These are phyloP conservation scores for Excoecaria cochinchinensis DNA, from an alignment of 345 rosid species.

Conservation along the genomic window DNA sequence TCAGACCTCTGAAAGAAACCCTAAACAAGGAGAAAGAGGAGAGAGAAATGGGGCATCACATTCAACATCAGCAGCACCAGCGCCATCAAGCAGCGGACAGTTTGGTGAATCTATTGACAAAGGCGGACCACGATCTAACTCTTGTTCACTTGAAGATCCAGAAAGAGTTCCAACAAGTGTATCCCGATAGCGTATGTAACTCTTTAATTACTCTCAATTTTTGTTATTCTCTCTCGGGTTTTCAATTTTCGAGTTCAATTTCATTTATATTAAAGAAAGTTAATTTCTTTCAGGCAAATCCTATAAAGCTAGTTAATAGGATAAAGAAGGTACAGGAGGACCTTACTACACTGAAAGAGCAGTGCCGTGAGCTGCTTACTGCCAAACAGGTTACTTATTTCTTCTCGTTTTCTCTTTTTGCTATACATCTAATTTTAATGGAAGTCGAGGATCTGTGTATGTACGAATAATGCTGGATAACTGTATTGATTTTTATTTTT, in stretches of 20 bases:
- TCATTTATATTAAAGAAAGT: background rate
- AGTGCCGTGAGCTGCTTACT: slow-evolving; percentile 75
- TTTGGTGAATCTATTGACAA: slow-evolving; percentile 56
- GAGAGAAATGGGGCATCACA: slow-evolving; percentile 23
- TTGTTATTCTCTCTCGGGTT: background rate
- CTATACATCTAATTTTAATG: background rate
- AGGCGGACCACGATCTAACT: slow-evolving; percentile 67
- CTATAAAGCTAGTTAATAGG: slow-evolving; percentile 68
- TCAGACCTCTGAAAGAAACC: background rate
- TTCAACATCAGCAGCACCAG: slow-evolving; percentile 6
- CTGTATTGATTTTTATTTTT: background rate
- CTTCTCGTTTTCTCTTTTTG: background rate
- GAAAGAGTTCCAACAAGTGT: slow-evolving; percentile 67
- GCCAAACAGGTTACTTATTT: slow-evolving; percentile 71
- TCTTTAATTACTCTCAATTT: background rate
- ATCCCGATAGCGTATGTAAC: slow-evolving; percentile 63
- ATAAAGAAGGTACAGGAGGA: slow-evolving; percentile 80
- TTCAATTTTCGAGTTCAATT: background rate
- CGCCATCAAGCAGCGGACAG: slow-evolving; percentile 27
- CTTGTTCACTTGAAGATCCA: slow-evolving; percentile 69
- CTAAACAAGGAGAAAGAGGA: background rate
- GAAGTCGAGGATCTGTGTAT: background rate
- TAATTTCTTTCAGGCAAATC: slow-evolving; percentile 58
- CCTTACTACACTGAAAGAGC: slow-evolving; percentile 54
- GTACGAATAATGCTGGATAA: background rate